Conservation (phyloP, 768 basidiomycete genomes). For the Podaxis sp. region DNA sequence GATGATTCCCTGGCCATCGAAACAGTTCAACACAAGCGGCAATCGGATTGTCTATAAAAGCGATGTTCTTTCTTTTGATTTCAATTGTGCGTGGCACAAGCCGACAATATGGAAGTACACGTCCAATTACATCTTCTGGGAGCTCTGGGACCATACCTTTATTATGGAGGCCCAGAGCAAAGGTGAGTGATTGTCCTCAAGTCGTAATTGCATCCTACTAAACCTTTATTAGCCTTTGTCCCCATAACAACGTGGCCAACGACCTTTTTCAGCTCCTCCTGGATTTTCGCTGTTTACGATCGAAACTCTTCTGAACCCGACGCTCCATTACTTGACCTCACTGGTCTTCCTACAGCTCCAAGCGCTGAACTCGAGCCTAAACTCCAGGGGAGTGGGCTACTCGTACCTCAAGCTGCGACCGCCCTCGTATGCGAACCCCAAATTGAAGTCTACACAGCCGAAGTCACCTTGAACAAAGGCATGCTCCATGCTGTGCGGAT, state of each 20-base stretch:
- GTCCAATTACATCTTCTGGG: background rate
- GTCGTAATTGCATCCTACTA: background rate
- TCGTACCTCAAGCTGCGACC: background rate
- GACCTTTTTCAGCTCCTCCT: background rate
- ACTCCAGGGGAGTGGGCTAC: background rate
- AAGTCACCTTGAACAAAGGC: background rate
- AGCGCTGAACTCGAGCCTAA: background rate
- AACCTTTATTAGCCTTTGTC: background rate
- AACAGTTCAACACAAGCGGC: background rate
- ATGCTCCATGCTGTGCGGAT: background rate
- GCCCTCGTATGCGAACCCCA: background rate
- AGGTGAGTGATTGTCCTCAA: background rate
- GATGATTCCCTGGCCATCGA: slow-evolving; percentile 4
- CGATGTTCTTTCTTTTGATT: slow-evolving; percentile 1
- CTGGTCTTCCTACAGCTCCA: background rate
- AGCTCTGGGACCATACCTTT: background rate
- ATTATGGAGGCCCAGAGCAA: background rate
- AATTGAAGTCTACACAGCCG: background rate
- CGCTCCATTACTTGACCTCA: background rate
- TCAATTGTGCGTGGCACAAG: background rate
- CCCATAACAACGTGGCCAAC: background rate
- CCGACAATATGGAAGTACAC: background rate
- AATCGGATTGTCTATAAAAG: background rate
- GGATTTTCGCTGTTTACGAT: background rate
- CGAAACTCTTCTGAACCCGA: background rate